Percentiles rank a stretch among this genome's conserved stretches.
Conservation (phyloP, 2,329 filamentous ascomycete genomes). For the Penicillium polonicum region DNA sequence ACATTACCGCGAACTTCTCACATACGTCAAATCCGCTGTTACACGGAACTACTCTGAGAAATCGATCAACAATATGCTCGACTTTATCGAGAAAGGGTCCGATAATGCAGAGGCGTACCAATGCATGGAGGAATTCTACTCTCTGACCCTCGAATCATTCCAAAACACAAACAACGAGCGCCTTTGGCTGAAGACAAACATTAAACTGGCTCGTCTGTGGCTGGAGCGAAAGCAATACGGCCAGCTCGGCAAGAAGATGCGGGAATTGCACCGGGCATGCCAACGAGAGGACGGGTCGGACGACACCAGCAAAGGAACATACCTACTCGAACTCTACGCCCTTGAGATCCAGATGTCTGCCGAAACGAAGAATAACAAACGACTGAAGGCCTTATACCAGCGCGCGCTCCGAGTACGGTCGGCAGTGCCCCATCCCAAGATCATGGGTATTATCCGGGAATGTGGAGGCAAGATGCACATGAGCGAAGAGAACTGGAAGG, state of each 20-base stretch:
- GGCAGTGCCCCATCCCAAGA: constrained; percentile 96
- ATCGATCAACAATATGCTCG: constrained; percentile 98
- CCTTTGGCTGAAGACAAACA: constrained; percentile 96
- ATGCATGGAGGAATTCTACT: constrained; percentile 95
- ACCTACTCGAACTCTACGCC: constrained; percentile 92
- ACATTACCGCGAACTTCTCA: constrained; percentile 92
- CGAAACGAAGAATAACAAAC: constrained; percentile 95
- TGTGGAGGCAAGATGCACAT: constrained; percentile 99
- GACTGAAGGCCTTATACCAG: constrained; percentile 89
- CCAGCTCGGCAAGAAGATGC: constrained; percentile 76
- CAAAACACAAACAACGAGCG: constrained; percentile 97
- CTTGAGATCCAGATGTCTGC: constrained; percentile 99
- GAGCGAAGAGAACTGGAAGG: constrained; percentile 99
- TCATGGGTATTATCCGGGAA: constrained; percentile 98
- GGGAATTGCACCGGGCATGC: constrained; percentile 85
- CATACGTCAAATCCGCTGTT: constrained; percentile 94
- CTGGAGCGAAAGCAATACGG: constrained; percentile 87
- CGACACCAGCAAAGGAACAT: constrained; percentile 93
- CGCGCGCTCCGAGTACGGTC: constrained; percentile 88
- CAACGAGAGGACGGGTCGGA: constrained; percentile 76
- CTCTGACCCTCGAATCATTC: constrained; percentile 87
- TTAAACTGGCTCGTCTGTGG: constrained; percentile 89
- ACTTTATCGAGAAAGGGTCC: constrained; percentile 93
- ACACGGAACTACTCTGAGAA: constrained; percentile 99
- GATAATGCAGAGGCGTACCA: constrained; percentile 68